Conservation (phyloP, 2,329 filamentous ascomycete genomes). For the Aspergillus ruber region DNA sequence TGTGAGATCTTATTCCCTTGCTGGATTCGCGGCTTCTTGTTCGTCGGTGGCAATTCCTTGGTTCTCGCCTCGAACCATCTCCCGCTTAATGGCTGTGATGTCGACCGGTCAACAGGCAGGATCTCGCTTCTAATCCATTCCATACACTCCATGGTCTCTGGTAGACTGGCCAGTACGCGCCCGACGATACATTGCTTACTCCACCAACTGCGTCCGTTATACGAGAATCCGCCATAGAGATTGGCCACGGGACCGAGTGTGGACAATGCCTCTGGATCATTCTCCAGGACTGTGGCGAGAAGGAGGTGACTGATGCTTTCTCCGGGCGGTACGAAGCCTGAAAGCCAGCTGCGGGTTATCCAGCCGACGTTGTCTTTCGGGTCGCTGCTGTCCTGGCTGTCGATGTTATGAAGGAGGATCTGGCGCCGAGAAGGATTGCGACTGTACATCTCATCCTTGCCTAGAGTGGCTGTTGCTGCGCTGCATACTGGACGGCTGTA, state of each 20-base stretch:
- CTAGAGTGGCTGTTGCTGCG: constrained; percentile 2
- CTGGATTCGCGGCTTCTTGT: constrained; percentile 38
- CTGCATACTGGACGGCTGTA: constrained; percentile 10
- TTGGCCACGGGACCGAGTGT: constrained; percentile 46
- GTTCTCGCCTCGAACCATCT: constrained; percentile 47
- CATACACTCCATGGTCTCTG: constrained; percentile 46
- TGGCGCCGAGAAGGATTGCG: constrained; percentile 21
- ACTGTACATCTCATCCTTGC: constrained; percentile 25
- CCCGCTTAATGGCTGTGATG: constrained; percentile 24
- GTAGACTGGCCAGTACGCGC: constrained; percentile 44
- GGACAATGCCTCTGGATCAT: constrained; percentile 44
- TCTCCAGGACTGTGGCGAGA: constrained; percentile 52
- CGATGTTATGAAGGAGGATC: constrained; percentile 18
- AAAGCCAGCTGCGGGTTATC: constrained; percentile 51
- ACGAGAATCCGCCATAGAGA: constrained; percentile 51
- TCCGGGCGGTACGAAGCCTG: constrained; percentile 50
- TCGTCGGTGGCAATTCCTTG: constrained; percentile 19
- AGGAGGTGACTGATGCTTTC: constrained; percentile 49
- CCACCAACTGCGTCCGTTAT: constrained; percentile 48
- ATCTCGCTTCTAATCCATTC: constrained; percentile 46
- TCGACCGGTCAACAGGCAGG: constrained; percentile 31
- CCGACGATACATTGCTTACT: constrained; percentile 52
- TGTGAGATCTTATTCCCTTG: constrained; percentile 33
- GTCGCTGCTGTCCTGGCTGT: constrained; percentile 7
- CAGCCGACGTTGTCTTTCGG: constrained; percentile 43